Conservation (phyloP, 179 eudicot species). For the Nepenthes alata region DNA sequence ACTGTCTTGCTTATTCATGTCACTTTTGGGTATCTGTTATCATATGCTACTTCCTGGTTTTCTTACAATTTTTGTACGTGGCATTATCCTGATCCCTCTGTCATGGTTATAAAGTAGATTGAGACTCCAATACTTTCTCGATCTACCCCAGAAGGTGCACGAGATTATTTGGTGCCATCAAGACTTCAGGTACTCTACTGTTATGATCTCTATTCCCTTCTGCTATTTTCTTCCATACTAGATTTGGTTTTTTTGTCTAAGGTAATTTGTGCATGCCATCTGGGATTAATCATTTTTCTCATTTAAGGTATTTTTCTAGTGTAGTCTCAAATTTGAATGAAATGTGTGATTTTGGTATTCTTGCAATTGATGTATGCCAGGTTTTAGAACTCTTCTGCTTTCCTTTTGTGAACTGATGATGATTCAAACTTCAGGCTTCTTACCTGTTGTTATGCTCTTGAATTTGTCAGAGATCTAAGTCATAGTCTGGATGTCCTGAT, state of each 20-base stretch:
- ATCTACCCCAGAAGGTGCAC: constrained; percentile 97
- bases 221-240: not conserved
- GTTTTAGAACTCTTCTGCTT: not conserved
- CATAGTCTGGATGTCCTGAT: no score
- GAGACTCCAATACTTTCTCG: constrained; percentile 97
- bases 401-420: not conserved
- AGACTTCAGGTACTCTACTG: constrained; percentile 71
- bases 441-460: not conserved
- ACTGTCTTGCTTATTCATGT: constrained; percentile 5
- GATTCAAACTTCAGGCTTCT: not conserved
- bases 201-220: not conserved
- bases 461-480: no score
- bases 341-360: not conserved
- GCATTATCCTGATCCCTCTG: constrained; percentile 10
- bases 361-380: not conserved
- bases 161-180: constrained; percentile 92
- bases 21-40: not conserved
- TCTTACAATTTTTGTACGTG: constrained; percentile 4
- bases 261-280: not conserved
- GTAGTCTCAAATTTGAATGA: not conserved
- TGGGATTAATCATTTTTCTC: not conserved
- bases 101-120: constrained; percentile 81
- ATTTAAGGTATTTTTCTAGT: not conserved
- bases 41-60: not conserved
- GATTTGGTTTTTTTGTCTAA: not conserved